Conservation (phyloP, 169 alveolate genomes). For the Miamiensis avidus region DNA sequence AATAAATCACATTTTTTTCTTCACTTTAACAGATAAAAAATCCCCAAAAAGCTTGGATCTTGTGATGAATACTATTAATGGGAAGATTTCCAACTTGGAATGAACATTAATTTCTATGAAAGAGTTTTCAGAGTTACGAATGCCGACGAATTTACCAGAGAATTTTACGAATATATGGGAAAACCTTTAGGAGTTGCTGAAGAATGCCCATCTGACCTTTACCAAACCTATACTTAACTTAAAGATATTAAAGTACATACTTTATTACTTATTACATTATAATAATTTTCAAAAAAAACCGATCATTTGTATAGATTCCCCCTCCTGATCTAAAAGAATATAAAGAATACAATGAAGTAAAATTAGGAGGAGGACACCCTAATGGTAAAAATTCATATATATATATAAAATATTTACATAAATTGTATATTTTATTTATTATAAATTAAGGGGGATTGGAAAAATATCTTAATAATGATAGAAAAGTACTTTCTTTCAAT, state of each 20-base stretch:
- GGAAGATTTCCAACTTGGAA: conserved; percentile 79
- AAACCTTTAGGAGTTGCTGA: conserved; percentile 69
- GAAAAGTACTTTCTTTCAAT: conserved; percentile 82
- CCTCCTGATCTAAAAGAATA: conserved; percentile 78
- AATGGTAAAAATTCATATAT: conserved; percentile 40
- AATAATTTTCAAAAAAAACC: conserved; percentile 49
- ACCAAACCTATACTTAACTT: conserved; percentile 23
- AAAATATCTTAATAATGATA: conserved; percentile 81
- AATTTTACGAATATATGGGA: conserved; percentile 74
- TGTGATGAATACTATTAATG: conserved; percentile 58
- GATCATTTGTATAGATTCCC: conserved; percentile 1
- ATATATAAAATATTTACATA: no score
- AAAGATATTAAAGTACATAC: conserved; percentile 36
- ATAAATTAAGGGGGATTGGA: conserved; percentile 41
- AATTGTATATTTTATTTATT: neutral
- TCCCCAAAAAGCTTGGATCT: conserved; percentile 70
- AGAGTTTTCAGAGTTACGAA: conserved; percentile 83
- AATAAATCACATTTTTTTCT: no score
- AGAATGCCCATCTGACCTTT: conserved; percentile 66
- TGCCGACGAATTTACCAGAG: conserved; percentile 87
- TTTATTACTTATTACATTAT: conserved; percentile 70
- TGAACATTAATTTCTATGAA: conserved; percentile 77
- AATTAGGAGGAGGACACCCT: conserved; percentile 88
- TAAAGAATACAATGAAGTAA: conserved; percentile 86
- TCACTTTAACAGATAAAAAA: conserved; percentile 53